Evolutionary conservation across 495 filamentous ascomycete genomes (phyloP).

Genomic region (Podospora pseudoanserina): DNA sequence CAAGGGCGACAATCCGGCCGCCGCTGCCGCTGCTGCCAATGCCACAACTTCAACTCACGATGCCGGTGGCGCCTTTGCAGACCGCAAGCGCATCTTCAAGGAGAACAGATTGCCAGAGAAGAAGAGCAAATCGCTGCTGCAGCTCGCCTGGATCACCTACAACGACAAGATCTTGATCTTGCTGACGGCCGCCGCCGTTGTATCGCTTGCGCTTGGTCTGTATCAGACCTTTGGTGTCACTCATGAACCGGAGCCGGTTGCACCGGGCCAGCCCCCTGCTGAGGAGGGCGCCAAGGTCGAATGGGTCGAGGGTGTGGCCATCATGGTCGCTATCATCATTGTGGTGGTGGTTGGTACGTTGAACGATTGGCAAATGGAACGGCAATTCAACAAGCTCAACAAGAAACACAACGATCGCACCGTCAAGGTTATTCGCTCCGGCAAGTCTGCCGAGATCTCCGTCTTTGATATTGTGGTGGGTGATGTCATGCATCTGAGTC

Average conservation of each 20-base stretch:
- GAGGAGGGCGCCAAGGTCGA: conserved; percentile 55
- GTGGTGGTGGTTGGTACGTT: conserved; percentile 70
- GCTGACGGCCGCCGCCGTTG: conserved; percentile 64
- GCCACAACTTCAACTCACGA: conserved; percentile 7
- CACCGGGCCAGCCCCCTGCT: background rate
- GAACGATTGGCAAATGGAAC: conserved; percentile 78
- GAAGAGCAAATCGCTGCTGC: conserved; percentile 66
- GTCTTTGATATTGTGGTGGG: conserved; percentile 70
- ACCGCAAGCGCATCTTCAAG: conserved; percentile 63
- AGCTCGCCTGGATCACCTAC: conserved; percentile 78
- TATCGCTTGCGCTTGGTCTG: conserved; percentile 71
- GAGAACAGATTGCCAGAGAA: conserved; percentile 73
- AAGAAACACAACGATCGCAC: conserved; percentile 74
- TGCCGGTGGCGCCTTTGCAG: conserved; percentile 45
- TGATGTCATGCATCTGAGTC: conserved; percentile 68
- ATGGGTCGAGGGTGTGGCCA: conserved; percentile 79
- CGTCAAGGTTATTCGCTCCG: conserved; percentile 75
- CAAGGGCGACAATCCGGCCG: conserved; percentile 17
- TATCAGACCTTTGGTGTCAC: conserved; percentile 58
- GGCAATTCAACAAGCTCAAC: conserved; percentile 77
- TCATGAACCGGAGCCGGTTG: conserved; percentile 29
- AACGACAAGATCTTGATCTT: conserved; percentile 82
- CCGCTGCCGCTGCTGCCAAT: conserved; percentile 10
- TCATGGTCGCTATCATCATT: conserved; percentile 71
- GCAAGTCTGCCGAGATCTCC: conserved; percentile 66